Base-by-base conservation (phyloP, 1,284 basidiomycete species). In the Austroboletus novae-zelandiae region DNA sequence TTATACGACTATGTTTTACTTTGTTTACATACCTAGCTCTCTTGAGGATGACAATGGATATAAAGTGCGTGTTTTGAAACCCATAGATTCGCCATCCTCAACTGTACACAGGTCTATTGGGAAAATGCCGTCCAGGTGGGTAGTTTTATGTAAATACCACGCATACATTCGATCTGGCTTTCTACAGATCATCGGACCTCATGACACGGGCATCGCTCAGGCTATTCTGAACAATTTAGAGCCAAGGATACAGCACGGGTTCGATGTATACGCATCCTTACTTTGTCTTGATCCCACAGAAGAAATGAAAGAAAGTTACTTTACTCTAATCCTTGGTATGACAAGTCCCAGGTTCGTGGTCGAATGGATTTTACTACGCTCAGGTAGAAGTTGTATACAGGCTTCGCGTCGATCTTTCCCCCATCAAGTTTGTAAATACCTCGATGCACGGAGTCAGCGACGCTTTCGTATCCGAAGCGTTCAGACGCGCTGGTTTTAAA, bases 401-500 rank as follows among this genome's bases (percentile, higher is more conserved):
- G 43, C 43, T 55, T 45, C 36, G n/a, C 15, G 41, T 44, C 10
- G 35, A 36, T 20, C 25, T 15, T 27, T 25, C 49, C 10, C 23
- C 60, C 1, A 47, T 81, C 52, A 75, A 71, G 51, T 85, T 93
- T 57, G 84, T 91, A 25, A 91, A 91, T 62, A 94, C 91, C 0
- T 88, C 91, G 0, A 85, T 94, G 86, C 91, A 94, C 59, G 91
- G 91, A 1, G 91, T 94, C 41, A 83, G 89, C 53, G 77, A 91
- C 64, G 67, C 72, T 4, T 85, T 86, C 56, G 75, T 82, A 39
- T 68, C 66, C 9, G 67, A 71, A 48, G 85, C 81, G 0, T 87
- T 93, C 54, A 64, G 72, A 39, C 54, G 69, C 2, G 83, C 82
- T 54, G 81, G 81, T 7, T 81, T 90, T 50, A 59, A 74, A 14